phyloP scores from a whole-genome alignment of 2,329 filamentous ascomycete genomes.

The Phaeomoniella chlamydospora region DNA sequence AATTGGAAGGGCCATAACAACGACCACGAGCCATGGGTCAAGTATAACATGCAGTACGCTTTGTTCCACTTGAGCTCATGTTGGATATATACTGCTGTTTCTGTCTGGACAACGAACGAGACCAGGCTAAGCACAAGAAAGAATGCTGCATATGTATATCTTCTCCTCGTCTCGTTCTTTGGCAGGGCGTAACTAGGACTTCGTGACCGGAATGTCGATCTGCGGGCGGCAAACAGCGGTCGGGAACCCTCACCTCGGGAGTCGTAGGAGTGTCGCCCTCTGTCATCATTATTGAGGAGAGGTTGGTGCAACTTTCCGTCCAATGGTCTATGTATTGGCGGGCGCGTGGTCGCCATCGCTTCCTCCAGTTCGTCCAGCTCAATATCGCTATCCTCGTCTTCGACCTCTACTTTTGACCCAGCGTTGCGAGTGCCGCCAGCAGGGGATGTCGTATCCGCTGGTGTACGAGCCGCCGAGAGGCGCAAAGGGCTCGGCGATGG shows the following conservation, averaged over 20 bases:
- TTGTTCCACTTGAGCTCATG: constrained; percentile 88
- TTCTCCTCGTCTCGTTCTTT: constrained; percentile 54
- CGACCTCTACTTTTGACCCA: constrained; percentile 4
- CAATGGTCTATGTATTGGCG: constrained; percentile 30
- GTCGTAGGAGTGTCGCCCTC: constrained; percentile 22
- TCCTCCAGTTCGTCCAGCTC: constrained; percentile 22
- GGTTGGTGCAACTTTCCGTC: constrained; percentile 38
- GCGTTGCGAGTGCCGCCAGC: constrained; percentile 11
- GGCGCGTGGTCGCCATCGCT: constrained; percentile 28
- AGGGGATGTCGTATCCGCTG: background rate
- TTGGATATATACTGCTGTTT: constrained; percentile 90
- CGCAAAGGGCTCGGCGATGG: constrained; percentile 7
- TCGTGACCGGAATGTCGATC: constrained; percentile 60
- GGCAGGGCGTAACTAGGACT: constrained; percentile 54
- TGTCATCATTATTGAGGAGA: constrained; percentile 33
- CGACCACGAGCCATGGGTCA: constrained; percentile 90
- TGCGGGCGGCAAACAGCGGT: constrained; percentile 31
- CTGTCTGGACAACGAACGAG: constrained; percentile 86
- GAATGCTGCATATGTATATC: constrained; percentile 74
- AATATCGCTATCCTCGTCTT: constrained; percentile 12
- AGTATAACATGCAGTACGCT: constrained; percentile 96
- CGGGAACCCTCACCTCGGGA: constrained; percentile 17
- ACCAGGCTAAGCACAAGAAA: constrained; percentile 74
- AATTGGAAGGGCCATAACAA: constrained; percentile 81
- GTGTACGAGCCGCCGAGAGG: constrained; percentile 2